These are phyloP conservation scores for Sphagnurus paluster DNA, from an alignment of 1,284 basidiomycete genomes.

Conservation along the genomic window DNA sequence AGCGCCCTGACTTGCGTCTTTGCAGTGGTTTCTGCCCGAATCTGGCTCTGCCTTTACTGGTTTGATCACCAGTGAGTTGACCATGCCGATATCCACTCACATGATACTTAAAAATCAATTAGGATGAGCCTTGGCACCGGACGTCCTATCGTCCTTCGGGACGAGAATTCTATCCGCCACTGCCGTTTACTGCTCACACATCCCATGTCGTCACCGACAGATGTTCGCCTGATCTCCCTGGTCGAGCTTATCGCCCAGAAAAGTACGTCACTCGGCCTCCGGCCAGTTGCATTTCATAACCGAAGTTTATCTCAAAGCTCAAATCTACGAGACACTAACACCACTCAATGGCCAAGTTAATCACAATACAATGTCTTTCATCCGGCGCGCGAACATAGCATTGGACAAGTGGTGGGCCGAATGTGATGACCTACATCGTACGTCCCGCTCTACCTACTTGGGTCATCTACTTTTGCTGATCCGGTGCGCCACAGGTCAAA, in stretches of 20 bases:
- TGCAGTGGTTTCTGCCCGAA: constrained; percentile 84
- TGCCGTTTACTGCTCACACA: constrained; percentile 81
- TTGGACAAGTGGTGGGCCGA: constrained; percentile 89
- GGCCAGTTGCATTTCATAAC: background rate
- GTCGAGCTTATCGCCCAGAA: constrained; percentile 92
- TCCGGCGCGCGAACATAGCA: constrained; percentile 81
- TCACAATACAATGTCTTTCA: constrained; percentile 81
- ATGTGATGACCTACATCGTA: constrained; percentile 81
- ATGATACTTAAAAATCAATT: constrained; percentile 17
- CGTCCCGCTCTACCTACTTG: constrained; percentile 23
- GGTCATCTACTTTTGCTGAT: constrained; percentile 2
- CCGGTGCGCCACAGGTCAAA: constrained; percentile 44
- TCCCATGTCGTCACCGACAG: constrained; percentile 85
- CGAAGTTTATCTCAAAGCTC: constrained; percentile 49
- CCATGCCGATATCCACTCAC: constrained; percentile 6
- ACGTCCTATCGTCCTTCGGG: constrained; percentile 84
- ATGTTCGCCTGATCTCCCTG: constrained; percentile 83
- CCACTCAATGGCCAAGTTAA: constrained; percentile 87
- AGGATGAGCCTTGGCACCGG: constrained; percentile 92
- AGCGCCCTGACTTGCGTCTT: constrained; percentile 13
- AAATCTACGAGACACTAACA: constrained; percentile 87
- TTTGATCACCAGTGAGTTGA: constrained; percentile 82
- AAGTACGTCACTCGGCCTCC: constrained; percentile 43
- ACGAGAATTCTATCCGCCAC: constrained; percentile 84
- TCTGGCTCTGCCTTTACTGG: constrained; percentile 94